Conservation (phyloP, 495 filamentous ascomycete species). For the Acidomyces sp. region DNA sequence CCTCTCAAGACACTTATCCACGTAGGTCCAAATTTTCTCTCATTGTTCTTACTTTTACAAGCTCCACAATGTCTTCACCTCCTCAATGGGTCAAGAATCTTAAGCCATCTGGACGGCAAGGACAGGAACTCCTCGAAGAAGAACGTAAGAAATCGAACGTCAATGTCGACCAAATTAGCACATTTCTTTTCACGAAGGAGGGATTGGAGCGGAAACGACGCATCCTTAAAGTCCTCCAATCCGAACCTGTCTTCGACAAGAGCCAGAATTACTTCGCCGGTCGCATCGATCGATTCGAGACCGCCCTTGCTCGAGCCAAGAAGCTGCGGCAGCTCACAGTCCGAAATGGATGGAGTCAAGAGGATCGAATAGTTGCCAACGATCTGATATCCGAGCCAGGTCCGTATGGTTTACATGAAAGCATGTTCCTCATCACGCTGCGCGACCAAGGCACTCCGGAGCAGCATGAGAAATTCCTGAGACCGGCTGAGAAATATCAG, state of each 20-base stretch:
- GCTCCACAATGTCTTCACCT: not conserved
- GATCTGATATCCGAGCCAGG: conserved; percentile 52
- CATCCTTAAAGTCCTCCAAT: conserved; percentile 42
- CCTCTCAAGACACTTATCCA: too few species aligned
- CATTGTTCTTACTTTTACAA: too few species aligned
- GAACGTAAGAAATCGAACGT: conserved; percentile 50
- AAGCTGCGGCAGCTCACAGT: conserved; percentile 49
- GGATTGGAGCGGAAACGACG: conserved; percentile 39
- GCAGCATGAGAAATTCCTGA: conserved; percentile 54
- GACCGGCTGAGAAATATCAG: conserved; percentile 49
- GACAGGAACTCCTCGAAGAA: conserved; percentile 42
- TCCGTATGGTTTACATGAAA: conserved; percentile 54
- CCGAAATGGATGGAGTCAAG: conserved; percentile 47
- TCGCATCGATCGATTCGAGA: conserved; percentile 49
- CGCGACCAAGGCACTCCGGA: conserved; percentile 55
- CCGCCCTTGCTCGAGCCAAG: conserved; percentile 49
- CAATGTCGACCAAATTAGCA: conserved; percentile 44
- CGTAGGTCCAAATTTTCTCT: too few species aligned
- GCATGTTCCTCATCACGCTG: conserved; percentile 59
- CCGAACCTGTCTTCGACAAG: conserved; percentile 55
- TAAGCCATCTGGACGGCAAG: conserved; percentile 48
- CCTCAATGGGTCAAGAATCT: conserved; percentile 54
- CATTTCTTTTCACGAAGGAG: conserved; percentile 48
- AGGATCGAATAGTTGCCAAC: conserved; percentile 47
- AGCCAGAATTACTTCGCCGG: conserved; percentile 54